Percentiles rank a stretch among this genome's conserved stretches.
phyloP scores from a whole-genome alignment of 1,284 basidiomycete species.

The Apiotrichum montevideense region DNA sequence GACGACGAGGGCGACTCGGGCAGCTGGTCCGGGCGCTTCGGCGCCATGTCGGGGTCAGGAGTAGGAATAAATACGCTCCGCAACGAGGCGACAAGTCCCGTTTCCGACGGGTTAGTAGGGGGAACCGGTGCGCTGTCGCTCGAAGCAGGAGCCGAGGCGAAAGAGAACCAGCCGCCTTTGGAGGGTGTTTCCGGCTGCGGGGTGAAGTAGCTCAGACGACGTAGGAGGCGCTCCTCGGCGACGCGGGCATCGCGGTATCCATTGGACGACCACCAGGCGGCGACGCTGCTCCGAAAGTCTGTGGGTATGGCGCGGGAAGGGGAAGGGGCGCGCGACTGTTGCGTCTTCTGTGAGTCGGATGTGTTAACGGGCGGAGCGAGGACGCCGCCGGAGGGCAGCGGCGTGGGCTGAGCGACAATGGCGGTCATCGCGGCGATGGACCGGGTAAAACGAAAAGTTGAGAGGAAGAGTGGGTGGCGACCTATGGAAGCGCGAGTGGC shows the following conservation, averaged over 20 bases:
- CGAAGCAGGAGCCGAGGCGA: background rate
- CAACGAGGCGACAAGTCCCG: conserved; percentile 32
- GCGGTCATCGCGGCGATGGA: background rate
- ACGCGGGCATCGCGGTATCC: conserved; percentile 37
- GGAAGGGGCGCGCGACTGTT: background rate
- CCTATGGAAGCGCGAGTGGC: too few species aligned
- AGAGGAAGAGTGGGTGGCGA: too few species aligned
- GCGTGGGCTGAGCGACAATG: conserved; percentile 2
- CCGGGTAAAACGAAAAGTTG: too few species aligned
- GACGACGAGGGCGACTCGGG: background rate
- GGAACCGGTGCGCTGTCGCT: background rate
- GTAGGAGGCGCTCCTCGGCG: conserved; percentile 39
- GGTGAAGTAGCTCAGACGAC: conserved; percentile 30
- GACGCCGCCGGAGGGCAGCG: background rate
- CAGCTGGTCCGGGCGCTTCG: conserved; percentile 25
- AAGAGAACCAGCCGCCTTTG: conserved; percentile 11
- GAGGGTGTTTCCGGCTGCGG: conserved; percentile 2
- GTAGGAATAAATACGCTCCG: conserved; percentile 41
- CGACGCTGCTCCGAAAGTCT: conserved; percentile 36
- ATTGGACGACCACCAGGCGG: conserved; percentile 41
- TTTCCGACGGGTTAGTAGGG: conserved; percentile 7
- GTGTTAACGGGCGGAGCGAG: too few species aligned
- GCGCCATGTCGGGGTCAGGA: conserved; percentile 32
- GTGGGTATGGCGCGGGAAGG: conserved; percentile 26
- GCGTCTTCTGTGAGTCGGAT: too few species aligned